Conservation (phyloP, 2,329 filamentous ascomycete genomes). For the Pyrenophora seminiperda region DNA sequence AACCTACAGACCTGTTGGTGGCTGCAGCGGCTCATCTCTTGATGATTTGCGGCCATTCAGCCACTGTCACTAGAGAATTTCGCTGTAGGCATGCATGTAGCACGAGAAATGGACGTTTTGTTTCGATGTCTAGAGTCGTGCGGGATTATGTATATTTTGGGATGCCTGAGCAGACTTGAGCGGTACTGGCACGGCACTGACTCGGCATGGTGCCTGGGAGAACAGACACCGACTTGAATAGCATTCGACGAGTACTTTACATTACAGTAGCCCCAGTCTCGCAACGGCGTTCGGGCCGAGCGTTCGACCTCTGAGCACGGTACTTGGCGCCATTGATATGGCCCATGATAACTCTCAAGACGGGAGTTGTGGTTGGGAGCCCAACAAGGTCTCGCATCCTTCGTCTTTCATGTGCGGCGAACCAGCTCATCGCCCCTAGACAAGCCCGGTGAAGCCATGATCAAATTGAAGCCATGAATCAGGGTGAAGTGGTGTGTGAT, state of each 20-base stretch:
- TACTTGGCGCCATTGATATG: neutral
- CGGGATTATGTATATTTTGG: neutral
- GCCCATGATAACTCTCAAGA: neutral
- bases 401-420: neutral
- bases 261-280: neutral
- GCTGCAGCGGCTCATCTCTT: neutral
- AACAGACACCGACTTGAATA: neutral
- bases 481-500: neutral
- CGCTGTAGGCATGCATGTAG: neutral
- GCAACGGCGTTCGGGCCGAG: neutral
- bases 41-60: neutral
- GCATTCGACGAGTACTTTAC: neutral
- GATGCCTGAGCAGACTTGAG: neutral
- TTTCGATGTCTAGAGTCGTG: neutral
- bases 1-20: neutral
- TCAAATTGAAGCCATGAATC: neutral
- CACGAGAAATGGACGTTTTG: neutral
- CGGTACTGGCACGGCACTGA: neutral
- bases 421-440: neutral
- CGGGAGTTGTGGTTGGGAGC: neutral
- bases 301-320: neutral
- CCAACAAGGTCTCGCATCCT: conserved; percentile 2
- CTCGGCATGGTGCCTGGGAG: neutral
- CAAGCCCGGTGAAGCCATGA: neutral
- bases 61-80: neutral